Evolutionary conservation across 306 rosid genomes (phyloP), one percentile per base, ranked within the genome.

Genomic region (Quercus dentata): DNA sequence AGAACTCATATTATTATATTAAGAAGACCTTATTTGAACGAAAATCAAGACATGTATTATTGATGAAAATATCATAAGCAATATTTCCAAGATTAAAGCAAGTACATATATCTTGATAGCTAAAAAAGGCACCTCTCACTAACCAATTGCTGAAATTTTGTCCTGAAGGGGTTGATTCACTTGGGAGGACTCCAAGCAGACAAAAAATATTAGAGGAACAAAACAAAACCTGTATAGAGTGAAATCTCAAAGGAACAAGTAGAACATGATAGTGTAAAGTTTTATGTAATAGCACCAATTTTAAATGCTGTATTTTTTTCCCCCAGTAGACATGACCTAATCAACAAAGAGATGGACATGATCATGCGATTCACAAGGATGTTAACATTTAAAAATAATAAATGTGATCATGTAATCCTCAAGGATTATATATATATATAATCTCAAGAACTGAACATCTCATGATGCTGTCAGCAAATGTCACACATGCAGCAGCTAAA

Each of bases 121-220:
- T 52, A 52, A 68, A 77, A 44, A 75, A 3, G 57, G 56, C 54
- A 41, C 82, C 62, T 74, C 46, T 82, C 65, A 85, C 98, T 91
- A 70, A 94, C 98, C 98, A 77, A 92, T 85, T 65, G 88, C 87
- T 78, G 94, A 89, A 81, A 92, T 68, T 79, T 90, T 90, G 79
- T 87, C 87, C 78, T 89, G 85, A 72, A 92, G 74, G 20, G 89
- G 80, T 61, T 79, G 91, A 79, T 87, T 90, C 71, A 67, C 81
- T 82, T 80, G 78, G 73, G 56, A 25, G 67, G 78, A 76, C 71
- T 86, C 87, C n/a, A 61, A 85, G 59, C 87, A 88, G 63, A 79
- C 72, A 77, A 82, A 90, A 81, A 94, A 85, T 54, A 76, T 25
- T 61, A 92, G 86, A 10, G 93, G 94, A 65, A 94, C 89, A 67